Base-by-base conservation (phyloP, 169 alveolate species). In the Plasmodium coatneyi region DNA sequence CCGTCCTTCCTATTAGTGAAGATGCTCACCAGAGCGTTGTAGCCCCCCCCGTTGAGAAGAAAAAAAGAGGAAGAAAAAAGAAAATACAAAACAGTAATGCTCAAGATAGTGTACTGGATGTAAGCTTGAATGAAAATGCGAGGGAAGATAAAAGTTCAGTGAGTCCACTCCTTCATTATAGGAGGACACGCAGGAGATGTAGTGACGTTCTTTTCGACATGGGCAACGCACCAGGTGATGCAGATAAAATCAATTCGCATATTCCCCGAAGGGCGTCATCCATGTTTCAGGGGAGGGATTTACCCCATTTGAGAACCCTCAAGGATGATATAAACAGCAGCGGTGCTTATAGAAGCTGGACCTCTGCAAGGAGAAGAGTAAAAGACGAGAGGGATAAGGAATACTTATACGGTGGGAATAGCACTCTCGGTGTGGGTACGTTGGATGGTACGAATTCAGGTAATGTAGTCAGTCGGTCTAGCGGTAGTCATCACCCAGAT, bases 51-150 rank as follows among this genome's bases (percentile, higher is more conserved):
- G 43, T 82, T 52, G 90, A 82, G 6, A 54, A 14, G 56, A 82
- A 54, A 56, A 82, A 32, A 71, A 82, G 80, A 56, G 90, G 89
- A 54, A 81, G 90, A 56, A 82, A 82, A 41, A 82, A 82, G 46
- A 82, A 82, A 82, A 10, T 14, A n/a, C 28, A 41, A 14, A 82
- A 56, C 43, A 82, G 71, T 30, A 32, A 3, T 49, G 60, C 28
- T 30, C 1, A 52, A 82, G 41, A 82, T 16, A 4, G 22, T 54
- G 12, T n/a, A 46, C 39, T 49, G n/a, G 39, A 49, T 80, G 32
- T 19, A 80, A 80, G 7, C 34, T 25, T 22, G 34, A 80, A 80
- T 19, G 49, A 80, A 30, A 80, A 30, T 41, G 72, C 5, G 32
- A 82, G 6, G 32, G 78, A 19, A 30, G 0, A 54, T 10, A 56